phyloP scores from a whole-genome alignment of 805 yeast species.

The Sporopachydermia lactativora region DNA sequence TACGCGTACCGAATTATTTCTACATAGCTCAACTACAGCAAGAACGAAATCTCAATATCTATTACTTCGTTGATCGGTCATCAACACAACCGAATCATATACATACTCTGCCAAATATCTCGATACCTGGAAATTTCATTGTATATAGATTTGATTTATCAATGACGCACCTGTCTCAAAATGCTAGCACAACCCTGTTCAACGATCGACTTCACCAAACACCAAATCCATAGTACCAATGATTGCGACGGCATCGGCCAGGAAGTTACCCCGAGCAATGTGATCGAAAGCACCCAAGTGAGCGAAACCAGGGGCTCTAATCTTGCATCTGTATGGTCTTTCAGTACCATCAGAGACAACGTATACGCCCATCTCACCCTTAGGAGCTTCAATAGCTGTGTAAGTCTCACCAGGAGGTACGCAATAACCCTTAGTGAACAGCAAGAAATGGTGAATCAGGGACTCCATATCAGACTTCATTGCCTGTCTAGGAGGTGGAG shows the following conservation, averaged over 20 bases:
- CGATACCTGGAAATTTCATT: no score
- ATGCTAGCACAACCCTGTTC: no score
- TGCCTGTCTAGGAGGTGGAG: conserved; percentile 65
- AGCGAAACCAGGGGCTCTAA: conserved; percentile 90
- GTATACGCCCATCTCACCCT: conserved; percentile 90
- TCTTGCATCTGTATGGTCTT: conserved; percentile 85
- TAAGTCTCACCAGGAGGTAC: conserved; percentile 89
- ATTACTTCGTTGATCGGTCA: no score
- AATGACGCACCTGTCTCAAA: no score
- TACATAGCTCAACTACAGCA: no score
- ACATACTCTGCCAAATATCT: no score
- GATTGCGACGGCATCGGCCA: conserved; percentile 88
- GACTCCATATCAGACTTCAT: conserved; percentile 94
- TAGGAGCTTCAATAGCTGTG: conserved; percentile 87
- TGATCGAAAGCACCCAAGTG: conserved; percentile 84
- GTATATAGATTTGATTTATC: no score
- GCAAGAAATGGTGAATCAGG: conserved; percentile 75
- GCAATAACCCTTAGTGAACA: conserved; percentile 77
- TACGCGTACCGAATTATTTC: no score
- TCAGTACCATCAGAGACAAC: conserved; percentile 82
- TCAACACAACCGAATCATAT: no score
- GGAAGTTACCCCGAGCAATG: conserved; percentile 70
- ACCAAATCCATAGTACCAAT: conserved; percentile 93
- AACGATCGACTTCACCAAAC: conserved; percentile 91
- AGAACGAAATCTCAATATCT: no score